A percentile compares a stretch with the other conserved stretches of the same genome.
Conservation (phyloP, 2,329 filamentous ascomycete genomes). For the Fusarium lyarnte region DNA sequence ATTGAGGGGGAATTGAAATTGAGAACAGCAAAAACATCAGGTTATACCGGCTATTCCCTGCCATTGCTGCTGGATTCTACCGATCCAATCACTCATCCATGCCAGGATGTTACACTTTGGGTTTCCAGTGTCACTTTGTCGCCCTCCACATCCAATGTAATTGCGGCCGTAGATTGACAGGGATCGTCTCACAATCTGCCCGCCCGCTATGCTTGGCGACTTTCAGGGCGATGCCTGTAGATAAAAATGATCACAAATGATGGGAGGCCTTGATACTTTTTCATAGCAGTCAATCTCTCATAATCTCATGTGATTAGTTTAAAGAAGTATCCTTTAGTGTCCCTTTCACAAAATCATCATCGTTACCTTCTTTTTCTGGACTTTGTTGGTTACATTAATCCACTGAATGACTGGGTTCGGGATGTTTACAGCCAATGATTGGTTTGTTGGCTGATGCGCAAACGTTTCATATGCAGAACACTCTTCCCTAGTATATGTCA, state of each 20-base stretch:
- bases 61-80: not conserved
- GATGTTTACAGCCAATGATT: not conserved
- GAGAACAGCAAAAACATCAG: not conserved
- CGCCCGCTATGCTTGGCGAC: too few relatives aligned
- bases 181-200: not conserved
- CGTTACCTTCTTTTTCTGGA: not conserved
- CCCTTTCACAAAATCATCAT: too few relatives aligned
- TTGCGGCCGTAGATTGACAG: not conserved
- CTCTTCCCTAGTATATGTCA: not conserved
- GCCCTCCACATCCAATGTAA: not conserved
- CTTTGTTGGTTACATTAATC: not conserved
- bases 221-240: too few relatives aligned
- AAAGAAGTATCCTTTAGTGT: too few relatives aligned
- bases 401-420: not conserved
- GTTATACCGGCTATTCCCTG: not conserved
- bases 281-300: accelerated
- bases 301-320: too few relatives aligned
- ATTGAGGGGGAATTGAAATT: not conserved
- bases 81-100: not conserved
- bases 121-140: not conserved
- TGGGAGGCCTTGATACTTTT: too few relatives aligned
- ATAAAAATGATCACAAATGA: too few relatives aligned
- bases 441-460: not conserved
- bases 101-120: not conserved
- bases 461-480: not conserved